Conservation (phyloP, 805 yeast species). For the Cyberlindnera subsufficiens region DNA sequence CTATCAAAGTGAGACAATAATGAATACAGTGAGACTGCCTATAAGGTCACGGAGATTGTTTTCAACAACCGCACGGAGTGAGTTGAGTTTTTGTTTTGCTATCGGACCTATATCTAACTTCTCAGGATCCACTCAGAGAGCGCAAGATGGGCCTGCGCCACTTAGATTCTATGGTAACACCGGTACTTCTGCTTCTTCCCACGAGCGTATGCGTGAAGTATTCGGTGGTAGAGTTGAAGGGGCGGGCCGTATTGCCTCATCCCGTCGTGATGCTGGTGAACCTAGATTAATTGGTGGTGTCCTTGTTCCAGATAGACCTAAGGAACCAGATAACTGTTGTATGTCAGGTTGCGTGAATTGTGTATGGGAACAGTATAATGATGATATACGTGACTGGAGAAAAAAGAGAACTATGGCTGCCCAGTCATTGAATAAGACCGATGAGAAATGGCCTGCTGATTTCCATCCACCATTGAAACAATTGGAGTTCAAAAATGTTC, state of each 20-base stretch:
- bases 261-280: conserved; percentile 22
- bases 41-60: no score
- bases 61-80: no score
- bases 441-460: conserved; percentile 56
- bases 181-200: conserved; percentile 29
- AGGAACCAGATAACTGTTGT: conserved; percentile 93
- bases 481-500: conserved; percentile 37
- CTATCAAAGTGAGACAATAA: no score
- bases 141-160: not conserved
- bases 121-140: not conserved
- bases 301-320: conserved; percentile 74
- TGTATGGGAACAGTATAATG: conserved; percentile 91
- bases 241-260: conserved; percentile 36
- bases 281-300: conserved; percentile 50
- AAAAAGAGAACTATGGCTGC: conserved; percentile 54
- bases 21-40: no score
- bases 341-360: conserved; percentile 97
- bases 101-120: no score
- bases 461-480: conserved; percentile 51
- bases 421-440: conserved; percentile 32
- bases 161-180: conserved; percentile 28
- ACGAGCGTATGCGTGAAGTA: conserved; percentile 41
- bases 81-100: no score
- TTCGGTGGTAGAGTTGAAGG: conserved; percentile 57
- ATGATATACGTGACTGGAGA: conserved; percentile 84